Evolutionary conservation across 306 rosid species (phyloP).

Genomic region (Coriaria nepalensis): DNA sequence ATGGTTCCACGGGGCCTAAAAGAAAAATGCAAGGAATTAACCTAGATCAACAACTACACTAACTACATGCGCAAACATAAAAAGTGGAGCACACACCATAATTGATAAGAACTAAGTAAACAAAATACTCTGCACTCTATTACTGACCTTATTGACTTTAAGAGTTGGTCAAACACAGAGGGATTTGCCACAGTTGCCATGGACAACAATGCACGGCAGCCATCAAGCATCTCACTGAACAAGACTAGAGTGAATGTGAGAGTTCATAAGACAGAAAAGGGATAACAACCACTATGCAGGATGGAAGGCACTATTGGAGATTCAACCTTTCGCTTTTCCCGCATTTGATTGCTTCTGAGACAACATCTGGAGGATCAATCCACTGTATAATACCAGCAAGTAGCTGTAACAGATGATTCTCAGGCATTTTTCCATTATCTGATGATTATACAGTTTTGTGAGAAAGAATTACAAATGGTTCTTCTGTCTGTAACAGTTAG

Average conservation of each 20-base stretch:
- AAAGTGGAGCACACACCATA: neutral
- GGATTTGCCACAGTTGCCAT: conserved; percentile 69
- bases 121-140: conserved; percentile 11
- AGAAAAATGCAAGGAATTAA: conserved; percentile 19
- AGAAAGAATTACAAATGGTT: conserved; percentile 16
- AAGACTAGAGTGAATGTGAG: conserved; percentile 19
- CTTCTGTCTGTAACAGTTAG: conserved; percentile 3
- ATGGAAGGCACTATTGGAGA: conserved; percentile 7
- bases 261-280: neutral
- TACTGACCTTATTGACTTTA: conserved; percentile 51
- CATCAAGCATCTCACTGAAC: conserved; percentile 90
- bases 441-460: conserved; percentile 20
- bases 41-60: conserved; percentile 9
- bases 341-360: conserved; percentile 58
- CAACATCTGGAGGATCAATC: conserved; percentile 86
- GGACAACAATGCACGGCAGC: conserved; percentile 85
- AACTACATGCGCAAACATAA: neutral
- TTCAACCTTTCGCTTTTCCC: conserved; percentile 85
- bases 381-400: conserved; percentile 75
- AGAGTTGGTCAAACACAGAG: conserved; percentile 52
- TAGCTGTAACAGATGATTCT: conserved; percentile 64
- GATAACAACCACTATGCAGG: neutral
- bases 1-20: conserved; percentile 71
- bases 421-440: conserved; percentile 69
- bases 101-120: conserved; percentile 6